Conservation (phyloP, 2,329 filamentous ascomycete species). For the Aspergillus fumigatus region DNA sequence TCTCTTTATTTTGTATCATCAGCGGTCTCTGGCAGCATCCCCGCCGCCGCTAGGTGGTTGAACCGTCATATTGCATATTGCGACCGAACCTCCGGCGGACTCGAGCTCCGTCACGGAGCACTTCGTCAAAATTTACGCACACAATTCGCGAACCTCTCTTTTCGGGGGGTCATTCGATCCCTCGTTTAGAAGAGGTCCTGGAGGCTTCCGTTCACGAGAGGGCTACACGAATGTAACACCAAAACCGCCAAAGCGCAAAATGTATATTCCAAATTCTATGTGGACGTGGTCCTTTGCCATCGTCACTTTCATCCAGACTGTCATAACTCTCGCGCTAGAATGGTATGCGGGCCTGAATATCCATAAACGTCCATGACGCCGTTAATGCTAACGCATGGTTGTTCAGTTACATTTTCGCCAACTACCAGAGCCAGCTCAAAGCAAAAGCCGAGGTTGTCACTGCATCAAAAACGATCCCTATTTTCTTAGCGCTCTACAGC, state of each 20-base stretch:
- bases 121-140: conserved; percentile 51
- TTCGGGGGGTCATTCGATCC: conserved; percentile 54
- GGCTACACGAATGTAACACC: conserved; percentile 42
- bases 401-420: conserved; percentile 77
- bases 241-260: conserved; percentile 39
- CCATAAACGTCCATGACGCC: neutral
- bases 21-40: neutral
- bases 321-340: conserved; percentile 78
- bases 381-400: conserved; percentile 1
- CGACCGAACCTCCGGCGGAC: conserved; percentile 19
- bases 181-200: conserved; percentile 44
- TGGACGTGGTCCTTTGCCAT: conserved; percentile 88
- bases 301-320: conserved; percentile 68
- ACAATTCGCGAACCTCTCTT: conserved; percentile 55
- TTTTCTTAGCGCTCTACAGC: conserved; percentile 92
- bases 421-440: conserved; percentile 62
- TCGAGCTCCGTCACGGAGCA: conserved; percentile 39
- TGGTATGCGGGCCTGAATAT: conserved; percentile 55
- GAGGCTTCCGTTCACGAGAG: conserved; percentile 50
- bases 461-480: conserved; percentile 69
- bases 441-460: conserved; percentile 39
- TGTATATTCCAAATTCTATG: conserved; percentile 74
- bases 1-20: neutral
- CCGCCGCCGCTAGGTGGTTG: conserved; percentile 27
- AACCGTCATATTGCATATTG: conserved; percentile 31